Conservation (phyloP, 768 basidiomycete genomes). For the Psilocybe tampanensis region DNA sequence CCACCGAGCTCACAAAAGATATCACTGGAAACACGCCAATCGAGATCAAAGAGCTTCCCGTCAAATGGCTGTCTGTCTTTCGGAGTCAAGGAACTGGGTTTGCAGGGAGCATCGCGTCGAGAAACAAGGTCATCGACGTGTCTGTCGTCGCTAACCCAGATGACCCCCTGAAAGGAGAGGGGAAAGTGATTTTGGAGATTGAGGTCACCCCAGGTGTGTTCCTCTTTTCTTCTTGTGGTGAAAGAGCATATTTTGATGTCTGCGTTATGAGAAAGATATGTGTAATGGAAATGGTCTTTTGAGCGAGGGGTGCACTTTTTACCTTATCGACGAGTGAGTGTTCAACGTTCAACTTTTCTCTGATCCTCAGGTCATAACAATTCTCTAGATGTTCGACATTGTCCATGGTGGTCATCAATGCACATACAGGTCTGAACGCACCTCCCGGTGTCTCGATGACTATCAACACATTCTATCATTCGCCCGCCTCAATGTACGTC, state of each 20-base stretch:
- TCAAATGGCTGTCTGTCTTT: slow-evolving; percentile 40
- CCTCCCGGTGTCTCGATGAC: slow-evolving; percentile 43
- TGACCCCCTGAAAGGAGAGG: slow-evolving; percentile 37
- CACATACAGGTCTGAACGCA: slow-evolving; percentile 29
- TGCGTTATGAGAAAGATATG: slow-evolving; percentile 40
- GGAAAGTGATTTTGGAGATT: slow-evolving; percentile 41
- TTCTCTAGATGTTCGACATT: slow-evolving; percentile 41
- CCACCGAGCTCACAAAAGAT: slow-evolving; percentile 20
- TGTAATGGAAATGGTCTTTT: slow-evolving; percentile 37
- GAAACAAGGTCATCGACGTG: slow-evolving; percentile 40
- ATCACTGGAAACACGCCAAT: slow-evolving; percentile 39
- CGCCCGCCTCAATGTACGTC: slow-evolving; percentile 40
- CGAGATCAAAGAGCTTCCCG: slow-evolving; percentile 38
- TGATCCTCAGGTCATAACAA: background rate
- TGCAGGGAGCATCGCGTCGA: slow-evolving; percentile 27
- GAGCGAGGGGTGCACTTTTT: slow-evolving; percentile 43
- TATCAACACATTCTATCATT: slow-evolving; percentile 49
- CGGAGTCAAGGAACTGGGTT: slow-evolving; percentile 29
- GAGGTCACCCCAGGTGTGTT: slow-evolving; percentile 45
- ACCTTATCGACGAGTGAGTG: slow-evolving; percentile 50
- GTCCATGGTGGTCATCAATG: slow-evolving; percentile 37
- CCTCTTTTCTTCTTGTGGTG: slow-evolving; percentile 8
- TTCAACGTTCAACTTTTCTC: background rate
- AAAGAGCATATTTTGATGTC: background rate
- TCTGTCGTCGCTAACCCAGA: slow-evolving; percentile 37